Base-by-base conservation (phyloP, 2,329 filamentous ascomycete species). In the Decorospora gaudefroyi region DNA sequence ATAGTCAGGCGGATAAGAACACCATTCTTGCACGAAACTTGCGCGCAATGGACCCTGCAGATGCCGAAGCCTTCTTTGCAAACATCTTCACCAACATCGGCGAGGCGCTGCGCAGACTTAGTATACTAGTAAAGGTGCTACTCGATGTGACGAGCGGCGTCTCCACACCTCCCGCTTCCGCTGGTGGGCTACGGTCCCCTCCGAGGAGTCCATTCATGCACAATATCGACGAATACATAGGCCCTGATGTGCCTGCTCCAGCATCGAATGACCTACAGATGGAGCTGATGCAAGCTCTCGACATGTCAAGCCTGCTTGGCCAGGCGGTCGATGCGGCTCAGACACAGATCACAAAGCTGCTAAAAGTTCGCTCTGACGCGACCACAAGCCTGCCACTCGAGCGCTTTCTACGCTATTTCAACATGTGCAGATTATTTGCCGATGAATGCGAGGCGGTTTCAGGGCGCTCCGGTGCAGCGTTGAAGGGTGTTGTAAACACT, bases 91-190 rank as follows among this genome's bases (percentile, higher is more conserved):
- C 90, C 12, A 84, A 87, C 22, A 86, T 96, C 6, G 87, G 92
- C 3, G 93, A 99, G 73, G 88, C 88, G 3, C 69, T 99, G 33
- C 80, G 93, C 43, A 81, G 93, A 61, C 75, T 96, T 6, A 90
- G 89, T 12, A 91, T 90, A 0, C 92, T 97, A 67, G 87, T 93
- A 42, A 99, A 99, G 69, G 85, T 97, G 7, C 73, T 99, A n/a
- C 78, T 99, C 7, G 93, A 99, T 69, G 88, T 96, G 13, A 93
- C 91, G 1, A 96, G 90, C 66, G 85, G 83, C 9, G 78, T 88
- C 37, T 77, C 80, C 12, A 67, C 75, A 21, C 72, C 71, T 10
- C 73, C 75, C 3, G 60, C 69, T 3, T 49, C 69, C 60, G 51
- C 60, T 25, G 60, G 69, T 31, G 64, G 67, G 19, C 53, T 75